phyloP scores from a whole-genome alignment of 1,139 yeast species.

The Debaryomyces psychrophilus region DNA sequence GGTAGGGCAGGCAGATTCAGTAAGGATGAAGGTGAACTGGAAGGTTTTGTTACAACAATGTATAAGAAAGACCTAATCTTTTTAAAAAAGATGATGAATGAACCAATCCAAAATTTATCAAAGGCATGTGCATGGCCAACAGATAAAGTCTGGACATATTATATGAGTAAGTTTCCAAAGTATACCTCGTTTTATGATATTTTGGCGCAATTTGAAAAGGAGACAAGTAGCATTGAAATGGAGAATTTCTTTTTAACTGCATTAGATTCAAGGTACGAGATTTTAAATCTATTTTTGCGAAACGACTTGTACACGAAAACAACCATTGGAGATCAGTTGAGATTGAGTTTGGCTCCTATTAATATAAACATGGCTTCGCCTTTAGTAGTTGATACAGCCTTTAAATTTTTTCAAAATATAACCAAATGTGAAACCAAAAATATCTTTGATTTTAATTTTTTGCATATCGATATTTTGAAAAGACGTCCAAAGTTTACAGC shows the following conservation, averaged over 20 bases:
- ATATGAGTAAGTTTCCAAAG: conserved; percentile 56
- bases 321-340: conserved; percentile 56
- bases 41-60: conserved; percentile 67
- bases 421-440: conserved; percentile 41
- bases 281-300: conserved; percentile 49
- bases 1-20: conserved; percentile 92
- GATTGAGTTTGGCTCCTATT: conserved; percentile 64
- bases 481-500: conserved; percentile 25
- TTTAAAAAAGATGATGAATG: conserved; percentile 48
- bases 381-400: conserved; percentile 28
- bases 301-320: conserved; percentile 29
- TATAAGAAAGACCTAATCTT: conserved; percentile 43
- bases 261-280: conserved; percentile 44
- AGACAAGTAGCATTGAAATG: conserved; percentile 27
- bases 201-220: conserved; percentile 50
- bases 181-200: conserved; percentile 49
- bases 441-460: conserved; percentile 47
- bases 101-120: conserved; percentile 48
- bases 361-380: conserved; percentile 31
- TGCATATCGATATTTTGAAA: conserved; percentile 33
- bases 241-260: conserved; percentile 45
- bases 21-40: conserved; percentile 38
- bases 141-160: conserved; percentile 59
- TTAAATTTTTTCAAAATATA: conserved; percentile 41
- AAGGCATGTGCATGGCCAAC: conserved; percentile 76